Percentiles rank a stretch among this genome's conserved stretches.
Evolutionary conservation across 805 yeast species (phyloP).

Genomic region (Candida piceae): DNA sequence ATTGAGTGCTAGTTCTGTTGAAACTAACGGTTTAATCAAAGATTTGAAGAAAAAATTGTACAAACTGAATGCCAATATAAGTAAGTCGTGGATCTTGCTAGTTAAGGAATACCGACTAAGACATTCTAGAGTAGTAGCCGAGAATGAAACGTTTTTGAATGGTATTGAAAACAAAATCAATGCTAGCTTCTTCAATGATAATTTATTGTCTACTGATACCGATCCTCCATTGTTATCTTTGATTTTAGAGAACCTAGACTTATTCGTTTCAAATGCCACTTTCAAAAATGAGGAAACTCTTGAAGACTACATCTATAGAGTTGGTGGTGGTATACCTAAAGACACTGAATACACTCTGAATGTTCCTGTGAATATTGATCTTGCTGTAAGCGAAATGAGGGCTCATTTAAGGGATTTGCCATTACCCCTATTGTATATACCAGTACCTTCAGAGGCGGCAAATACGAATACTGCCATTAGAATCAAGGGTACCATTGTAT

Average conservation of each 20-base stretch:
- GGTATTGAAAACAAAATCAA: slow-evolving; percentile 32
- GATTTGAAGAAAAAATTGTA: slow-evolving; percentile 14
- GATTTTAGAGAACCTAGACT: slow-evolving; percentile 42
- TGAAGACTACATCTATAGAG: slow-evolving; percentile 56
- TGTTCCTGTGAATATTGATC: slow-evolving; percentile 57
- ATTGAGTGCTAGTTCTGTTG: not conserved
- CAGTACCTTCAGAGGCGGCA: slow-evolving; percentile 27
- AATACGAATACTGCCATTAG: slow-evolving; percentile 17
- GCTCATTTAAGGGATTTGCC: slow-evolving; percentile 83
- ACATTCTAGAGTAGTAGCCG: slow-evolving; percentile 34
- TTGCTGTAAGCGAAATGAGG: slow-evolving; percentile 56
- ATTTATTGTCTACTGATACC: slow-evolving; percentile 41
- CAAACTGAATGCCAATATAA: slow-evolving; percentile 28
- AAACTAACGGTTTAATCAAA: slow-evolving; percentile 1
- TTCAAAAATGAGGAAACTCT: slow-evolving; percentile 43
- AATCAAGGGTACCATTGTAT: slow-evolving; percentile 58
- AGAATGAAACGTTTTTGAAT: slow-evolving; percentile 38
- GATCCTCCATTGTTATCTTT: slow-evolving; percentile 48
- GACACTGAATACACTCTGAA: slow-evolving; percentile 64
- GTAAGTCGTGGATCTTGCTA: slow-evolving; percentile 63
- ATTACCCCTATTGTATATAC: slow-evolving; percentile 72
- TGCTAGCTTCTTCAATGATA: slow-evolving; percentile 38
- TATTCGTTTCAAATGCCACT: slow-evolving; percentile 41
- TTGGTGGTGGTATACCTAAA: slow-evolving; percentile 80
- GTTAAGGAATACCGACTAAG: slow-evolving; percentile 44